Conservation (phyloP, 1,284 basidiomycete genomes). For the Athelia sp. region DNA sequence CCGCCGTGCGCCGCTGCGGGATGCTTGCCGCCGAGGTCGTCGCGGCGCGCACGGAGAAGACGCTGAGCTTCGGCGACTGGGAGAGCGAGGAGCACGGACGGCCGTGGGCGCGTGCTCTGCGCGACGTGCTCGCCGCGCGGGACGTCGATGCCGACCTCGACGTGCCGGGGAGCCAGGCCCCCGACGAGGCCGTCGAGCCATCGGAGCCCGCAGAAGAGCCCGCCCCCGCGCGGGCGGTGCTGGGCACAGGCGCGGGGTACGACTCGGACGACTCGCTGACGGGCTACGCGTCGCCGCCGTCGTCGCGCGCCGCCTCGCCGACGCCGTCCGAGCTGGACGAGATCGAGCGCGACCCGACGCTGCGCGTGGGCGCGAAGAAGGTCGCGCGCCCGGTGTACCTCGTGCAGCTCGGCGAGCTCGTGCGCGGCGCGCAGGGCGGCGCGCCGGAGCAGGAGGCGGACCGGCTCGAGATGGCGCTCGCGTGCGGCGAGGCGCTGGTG, state of each 20-base stretch:
- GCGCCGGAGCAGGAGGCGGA: slow-evolving; percentile 70
- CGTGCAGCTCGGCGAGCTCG: slow-evolving; percentile 68
- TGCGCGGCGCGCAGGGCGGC: slow-evolving; percentile 47
- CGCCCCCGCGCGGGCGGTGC: background rate
- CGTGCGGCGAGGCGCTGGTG: slow-evolving; percentile 76
- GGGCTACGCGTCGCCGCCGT: slow-evolving; percentile 66
- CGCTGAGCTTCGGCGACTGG: slow-evolving; percentile 82
- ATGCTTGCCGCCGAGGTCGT: slow-evolving; percentile 90
- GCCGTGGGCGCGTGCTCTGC: slow-evolving; percentile 58
- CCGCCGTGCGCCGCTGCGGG: slow-evolving; percentile 78
- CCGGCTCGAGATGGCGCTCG: slow-evolving; percentile 73
- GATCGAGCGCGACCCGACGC: slow-evolving; percentile 80
- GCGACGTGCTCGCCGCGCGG: slow-evolving; percentile 42
- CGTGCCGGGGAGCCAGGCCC: slow-evolving; percentile 11
- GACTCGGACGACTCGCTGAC: slow-evolving; percentile 83
- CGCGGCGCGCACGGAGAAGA: slow-evolving; percentile 54
- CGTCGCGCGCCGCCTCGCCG: slow-evolving; percentile 76
- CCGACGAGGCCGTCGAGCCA: slow-evolving; percentile 7
- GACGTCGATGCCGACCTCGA: slow-evolving; percentile 43
- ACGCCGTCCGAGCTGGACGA: slow-evolving; percentile 76
- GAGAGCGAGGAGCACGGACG: slow-evolving; percentile 70
- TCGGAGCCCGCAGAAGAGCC: slow-evolving; percentile 7
- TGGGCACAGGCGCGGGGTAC: no score
- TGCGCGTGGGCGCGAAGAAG: slow-evolving; percentile 62
- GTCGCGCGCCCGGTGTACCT: slow-evolving; percentile 78